phyloP scores from a whole-genome alignment of 208 protist genomes.

The Cochliopodium minus region DNA sequence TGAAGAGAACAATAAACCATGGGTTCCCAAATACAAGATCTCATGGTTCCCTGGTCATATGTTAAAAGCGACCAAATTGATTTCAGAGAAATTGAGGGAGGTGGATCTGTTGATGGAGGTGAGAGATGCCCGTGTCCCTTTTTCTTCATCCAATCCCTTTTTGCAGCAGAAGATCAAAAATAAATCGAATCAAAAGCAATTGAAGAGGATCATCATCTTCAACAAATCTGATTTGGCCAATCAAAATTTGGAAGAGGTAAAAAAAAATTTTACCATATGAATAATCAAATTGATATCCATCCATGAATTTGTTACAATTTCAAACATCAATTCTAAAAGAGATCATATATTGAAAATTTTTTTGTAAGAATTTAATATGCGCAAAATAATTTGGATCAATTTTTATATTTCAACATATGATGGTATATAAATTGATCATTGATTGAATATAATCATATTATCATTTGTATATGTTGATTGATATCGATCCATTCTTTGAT shows the following conservation, averaged over 20 bases:
- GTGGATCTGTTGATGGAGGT: constrained; percentile 21
- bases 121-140: constrained; percentile 16
- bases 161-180: constrained; percentile 1
- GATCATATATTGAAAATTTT: background rate
- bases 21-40: too few relatives aligned
- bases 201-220: constrained; percentile 15
- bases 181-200: constrained; percentile 13
- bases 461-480: too few relatives aligned
- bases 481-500: too few relatives aligned
- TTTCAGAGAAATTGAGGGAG: constrained; percentile 11
- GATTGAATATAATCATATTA: too few relatives aligned
- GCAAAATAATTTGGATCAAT: background rate
- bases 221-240: constrained; percentile 21
- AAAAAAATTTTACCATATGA: too few relatives aligned
- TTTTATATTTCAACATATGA: background rate
- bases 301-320: too few relatives aligned
- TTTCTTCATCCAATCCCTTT: constrained; percentile 11
- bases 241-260: background rate
- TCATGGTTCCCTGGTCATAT: constrained; percentile 29
- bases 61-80: constrained; percentile 10
- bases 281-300: too few relatives aligned
- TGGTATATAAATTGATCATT: background rate
- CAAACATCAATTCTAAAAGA: background rate
- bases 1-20: too few relatives aligned
- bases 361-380: background rate